Evolutionary conservation across 257 asterid species (phyloP), one percentile per base, ranked within the genome.

Genomic region (Gardenia jasminoides): DNA sequence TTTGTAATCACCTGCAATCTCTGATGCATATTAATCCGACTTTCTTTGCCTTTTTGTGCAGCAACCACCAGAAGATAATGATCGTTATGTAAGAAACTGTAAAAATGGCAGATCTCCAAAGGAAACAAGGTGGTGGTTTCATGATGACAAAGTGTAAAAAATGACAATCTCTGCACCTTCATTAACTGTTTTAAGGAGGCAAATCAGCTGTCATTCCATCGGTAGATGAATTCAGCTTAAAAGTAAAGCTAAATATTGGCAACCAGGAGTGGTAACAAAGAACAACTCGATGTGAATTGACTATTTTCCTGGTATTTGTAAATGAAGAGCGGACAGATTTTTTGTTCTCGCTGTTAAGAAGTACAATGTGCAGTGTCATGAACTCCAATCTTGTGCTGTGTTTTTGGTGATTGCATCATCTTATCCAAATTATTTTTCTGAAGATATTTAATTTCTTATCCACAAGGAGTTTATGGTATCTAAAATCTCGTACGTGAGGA

Each of bases 121-220:
- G 92, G 99, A 95, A 91, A 95, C 99, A 59, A 92, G 98, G 85
- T 95, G 99, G 98, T 93, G 98, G 99, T 95, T 95, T 88, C 98
- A 95, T 43, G 98, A 95, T 56, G 98, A 93, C 85, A 95, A 93
- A 86, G 99, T 94, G 90, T 94, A 85, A 84, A 85, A 85, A 66
- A 81, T 76, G 58, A 28, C 33, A 77, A 76, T 62, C 58, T 54
- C 80, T 47, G 52, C 62, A 52, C 64, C 71, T 48, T 75, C 44
- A 72, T 30, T 58, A 2, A 79, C 68, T 26, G 74, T 74, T 36
- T 36, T 24, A 56, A 76, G 26, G 79, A 79, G 71, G 68, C 64
- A 70, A 77, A 79, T 47, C 52, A 36, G 86, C 62, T 68, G 78
- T 62, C 52, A 33, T 39, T 67, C 71, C 78, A 77, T 74, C 54